Evolutionary conservation across 2,329 filamentous ascomycete species (phyloP), one percentile per base, ranked within the genome.

Genomic region (Capronia americana): DNA sequence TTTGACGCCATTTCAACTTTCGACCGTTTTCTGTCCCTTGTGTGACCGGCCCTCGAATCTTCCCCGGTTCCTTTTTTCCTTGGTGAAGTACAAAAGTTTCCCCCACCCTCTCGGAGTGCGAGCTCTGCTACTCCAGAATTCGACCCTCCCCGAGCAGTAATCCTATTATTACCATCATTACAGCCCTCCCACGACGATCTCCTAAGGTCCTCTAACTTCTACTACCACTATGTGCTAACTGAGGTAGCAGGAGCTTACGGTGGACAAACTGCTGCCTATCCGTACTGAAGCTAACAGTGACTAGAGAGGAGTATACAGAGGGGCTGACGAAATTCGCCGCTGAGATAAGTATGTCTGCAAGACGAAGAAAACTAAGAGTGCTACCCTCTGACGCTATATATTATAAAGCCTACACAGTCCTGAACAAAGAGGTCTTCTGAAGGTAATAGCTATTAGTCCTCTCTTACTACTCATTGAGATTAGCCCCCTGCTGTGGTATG

Each of bases 1-100:
- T 41, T 41, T 26, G 32, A 57, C 55, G 55, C 55, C 32, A 3
- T 57, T 57, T 57, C 55, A 23, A 44, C 20, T 57, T 57, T 57
- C 55, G 55, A 57, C 55, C 32, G 30, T 44, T 41, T 41, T 32
- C 23, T 8, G 55, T 41, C 55, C 55, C 20, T 28, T 6, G 28
- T 28, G 28, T 6, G 28, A 28, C 28, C 5, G 28, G 7, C 28
- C 28, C 28, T 28, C 7, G 5, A 28, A 28, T 6, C 28, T 28
- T 28, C 28, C 28, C 28, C 4, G 28, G 30, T 57, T 30, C 54
- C 54, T 32, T 38, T 38, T 30, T 57, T 7, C 14, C n/a, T n/a
- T 8, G 5, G 41, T 57, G 54, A 20, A 34, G 54, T 56, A 56
- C 26, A 28, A 56, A 38, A 56, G n/a, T n/a, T n/a, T n/a, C n/a